Evolutionary conservation across 306 rosid genomes (phyloP).

Genomic region (Carpinus fangiana): DNA sequence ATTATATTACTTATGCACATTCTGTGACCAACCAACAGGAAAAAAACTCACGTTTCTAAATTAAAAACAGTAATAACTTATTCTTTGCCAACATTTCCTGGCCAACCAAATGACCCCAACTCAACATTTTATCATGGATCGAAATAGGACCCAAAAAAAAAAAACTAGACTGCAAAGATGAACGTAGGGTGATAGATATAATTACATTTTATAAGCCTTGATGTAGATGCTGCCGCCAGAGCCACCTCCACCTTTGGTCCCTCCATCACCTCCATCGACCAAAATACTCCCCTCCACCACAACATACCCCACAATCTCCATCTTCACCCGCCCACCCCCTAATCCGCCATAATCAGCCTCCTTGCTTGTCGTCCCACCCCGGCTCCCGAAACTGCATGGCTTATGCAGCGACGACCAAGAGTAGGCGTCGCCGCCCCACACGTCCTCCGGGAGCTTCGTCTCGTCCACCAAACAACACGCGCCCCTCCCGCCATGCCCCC

Average conservation of each 20-base stretch:
- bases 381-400: conserved; percentile 80
- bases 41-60: neutral
- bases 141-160: neutral
- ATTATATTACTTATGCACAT: neutral
- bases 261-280: conserved; percentile 91
- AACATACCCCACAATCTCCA: conserved; percentile 45
- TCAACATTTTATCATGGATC: neutral
- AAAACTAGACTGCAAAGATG: conserved; percentile 8
- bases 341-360: conserved; percentile 85
- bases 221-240: conserved; percentile 96
- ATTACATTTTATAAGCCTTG: conserved; percentile 85
- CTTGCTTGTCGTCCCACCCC: conserved; percentile 76
- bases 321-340: conserved; percentile 81
- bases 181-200: conserved; percentile 12
- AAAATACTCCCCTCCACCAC: conserved; percentile 73
- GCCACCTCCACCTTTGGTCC: conserved; percentile 91
- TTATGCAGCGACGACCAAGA: conserved; percentile 81
- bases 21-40: neutral
- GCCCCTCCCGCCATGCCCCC: conserved; percentile 98
- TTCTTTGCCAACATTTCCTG: neutral
- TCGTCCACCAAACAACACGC: conserved; percentile 78
- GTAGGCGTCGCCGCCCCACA: conserved; percentile 98
- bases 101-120: neutral
- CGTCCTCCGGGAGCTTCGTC: conserved; percentile 89
- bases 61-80: neutral